Percentiles rank a stretch among this genome's conserved stretches.
Evolutionary conservation across 768 basidiomycete species (phyloP).

Genomic region (Tubosaeta sp.): DNA sequence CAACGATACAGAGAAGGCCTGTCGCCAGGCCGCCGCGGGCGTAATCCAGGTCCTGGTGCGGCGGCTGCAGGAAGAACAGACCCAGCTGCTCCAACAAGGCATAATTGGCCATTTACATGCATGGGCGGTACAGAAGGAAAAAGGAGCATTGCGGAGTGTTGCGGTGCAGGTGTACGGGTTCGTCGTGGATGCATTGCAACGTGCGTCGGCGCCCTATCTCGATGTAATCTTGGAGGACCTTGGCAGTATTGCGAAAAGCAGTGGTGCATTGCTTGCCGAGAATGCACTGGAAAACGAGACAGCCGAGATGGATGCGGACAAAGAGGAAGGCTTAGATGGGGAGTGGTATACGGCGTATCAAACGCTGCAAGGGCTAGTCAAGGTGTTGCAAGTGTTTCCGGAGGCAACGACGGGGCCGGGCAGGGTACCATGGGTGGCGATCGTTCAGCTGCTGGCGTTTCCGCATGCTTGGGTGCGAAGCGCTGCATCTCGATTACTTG

Average conservation of each 20-base stretch:
- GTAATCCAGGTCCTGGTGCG: slow-evolving; percentile 74
- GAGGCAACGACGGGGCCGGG: slow-evolving; percentile 41
- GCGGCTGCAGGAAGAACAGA: slow-evolving; percentile 58
- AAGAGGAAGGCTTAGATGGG: slow-evolving; percentile 49
- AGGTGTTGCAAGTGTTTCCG: slow-evolving; percentile 57
- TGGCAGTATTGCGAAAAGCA: slow-evolving; percentile 24
- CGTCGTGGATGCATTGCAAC: slow-evolving; percentile 62
- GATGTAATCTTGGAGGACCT: slow-evolving; percentile 54
- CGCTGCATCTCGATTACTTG: slow-evolving; percentile 72
- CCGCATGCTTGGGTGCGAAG: slow-evolving; percentile 95
- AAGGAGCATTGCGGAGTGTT: slow-evolving; percentile 62
- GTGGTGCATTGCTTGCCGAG: slow-evolving; percentile 1
- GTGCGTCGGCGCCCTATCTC: slow-evolving; percentile 42
- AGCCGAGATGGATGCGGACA: slow-evolving; percentile 44
- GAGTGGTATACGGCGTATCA: slow-evolving; percentile 88
- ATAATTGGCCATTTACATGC: slow-evolving; percentile 70
- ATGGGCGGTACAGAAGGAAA: slow-evolving; percentile 67
- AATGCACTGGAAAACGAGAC: slow-evolving; percentile 26
- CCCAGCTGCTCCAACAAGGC: slow-evolving; percentile 44
- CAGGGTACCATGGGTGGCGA: slow-evolving; percentile 56
- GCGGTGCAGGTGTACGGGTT: slow-evolving; percentile 83
- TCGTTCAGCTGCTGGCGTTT: slow-evolving; percentile 69
- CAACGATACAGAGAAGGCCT: slow-evolving; percentile 89
- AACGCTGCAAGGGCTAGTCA: slow-evolving; percentile 59
- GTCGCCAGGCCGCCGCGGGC: slow-evolving; percentile 82